Conservation (phyloP, 495 filamentous ascomycete species). For the Podospora australis region DNA sequence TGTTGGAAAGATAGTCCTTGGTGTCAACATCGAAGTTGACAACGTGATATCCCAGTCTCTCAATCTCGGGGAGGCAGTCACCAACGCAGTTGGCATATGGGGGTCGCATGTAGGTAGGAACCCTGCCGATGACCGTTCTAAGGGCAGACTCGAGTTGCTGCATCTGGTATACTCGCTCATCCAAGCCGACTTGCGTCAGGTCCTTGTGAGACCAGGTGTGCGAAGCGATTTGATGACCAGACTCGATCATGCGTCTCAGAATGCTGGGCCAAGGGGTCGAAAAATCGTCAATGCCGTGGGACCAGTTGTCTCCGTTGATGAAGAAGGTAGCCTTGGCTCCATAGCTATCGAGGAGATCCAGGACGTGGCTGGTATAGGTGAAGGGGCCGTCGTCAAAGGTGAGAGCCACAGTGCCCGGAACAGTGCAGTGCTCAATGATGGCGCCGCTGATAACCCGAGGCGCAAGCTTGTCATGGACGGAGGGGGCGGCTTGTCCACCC, state of each 20-base stretch:
- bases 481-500: conserved; percentile 1
- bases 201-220: conserved; percentile 37
- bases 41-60: conserved; percentile 33
- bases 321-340: conserved; percentile 64
- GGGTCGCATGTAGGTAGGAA: conserved; percentile 40
- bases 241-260: conserved; percentile 23
- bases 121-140: conserved; percentile 25
- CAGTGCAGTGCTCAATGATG: conserved; percentile 54
- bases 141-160: conserved; percentile 23
- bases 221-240: conserved; percentile 29
- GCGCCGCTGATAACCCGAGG: conserved; percentile 15
- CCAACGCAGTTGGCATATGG: conserved; percentile 31
- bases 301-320: conserved; percentile 61
- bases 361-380: conserved; percentile 23
- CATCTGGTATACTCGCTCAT: conserved; percentile 23
- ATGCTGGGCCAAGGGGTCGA: conserved; percentile 28
- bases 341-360: conserved; percentile 36
- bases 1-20: conserved; percentile 32
- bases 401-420: conserved; percentile 36
- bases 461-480: conserved; percentile 3
- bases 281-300: conserved; percentile 44
- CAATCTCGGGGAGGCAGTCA: conserved; percentile 23
- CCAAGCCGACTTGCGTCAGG: conserved; percentile 15
- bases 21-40: conserved; percentile 40
- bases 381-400: conserved; percentile 44